Conservation (phyloP, 257 asterid genomes). For the Agastache rugosa region DNA sequence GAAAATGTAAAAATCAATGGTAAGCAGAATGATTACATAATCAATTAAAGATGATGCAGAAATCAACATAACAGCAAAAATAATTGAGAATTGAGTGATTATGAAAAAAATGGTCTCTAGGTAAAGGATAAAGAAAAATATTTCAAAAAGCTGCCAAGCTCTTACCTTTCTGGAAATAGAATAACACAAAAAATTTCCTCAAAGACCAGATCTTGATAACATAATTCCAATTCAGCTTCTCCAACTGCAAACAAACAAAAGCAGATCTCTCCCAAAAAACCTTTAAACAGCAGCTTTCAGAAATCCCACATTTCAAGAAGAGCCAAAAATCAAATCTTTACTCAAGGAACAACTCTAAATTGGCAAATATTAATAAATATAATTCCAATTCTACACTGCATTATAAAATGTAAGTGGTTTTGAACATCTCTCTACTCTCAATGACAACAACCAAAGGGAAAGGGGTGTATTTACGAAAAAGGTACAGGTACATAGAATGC, state of each 20-base stretch:
- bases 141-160: slow-evolving; percentile 21
- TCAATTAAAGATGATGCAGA: neutral
- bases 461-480: slow-evolving; percentile 37
- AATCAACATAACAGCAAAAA: slow-evolving; percentile 17
- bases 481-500: slow-evolving; percentile 52
- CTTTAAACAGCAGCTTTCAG: slow-evolving; percentile 30
- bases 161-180: slow-evolving; percentile 54
- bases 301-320: slow-evolving; percentile 45
- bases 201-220: slow-evolving; percentile 69
- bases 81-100: slow-evolving; percentile 15
- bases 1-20: slow-evolving; percentile 6
- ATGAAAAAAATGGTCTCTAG: neutral
- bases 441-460: slow-evolving; percentile 49
- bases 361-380: slow-evolving; percentile 36
- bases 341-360: slow-evolving; percentile 31
- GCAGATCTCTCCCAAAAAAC: slow-evolving; percentile 61
- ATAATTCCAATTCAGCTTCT: slow-evolving; percentile 42
- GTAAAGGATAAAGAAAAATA: slow-evolving; percentile 15
- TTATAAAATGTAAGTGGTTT: slow-evolving; percentile 44
- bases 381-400: slow-evolving; percentile 42
- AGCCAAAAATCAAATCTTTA: slow-evolving; percentile 33
- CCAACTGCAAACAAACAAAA: slow-evolving; percentile 32
- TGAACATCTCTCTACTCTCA: slow-evolving; percentile 35
- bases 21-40: slow-evolving; percentile 22
- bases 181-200: slow-evolving; percentile 42